Evolutionary conservation across 306 rosid species (phyloP).

Genomic region (Inga laurina): DNA sequence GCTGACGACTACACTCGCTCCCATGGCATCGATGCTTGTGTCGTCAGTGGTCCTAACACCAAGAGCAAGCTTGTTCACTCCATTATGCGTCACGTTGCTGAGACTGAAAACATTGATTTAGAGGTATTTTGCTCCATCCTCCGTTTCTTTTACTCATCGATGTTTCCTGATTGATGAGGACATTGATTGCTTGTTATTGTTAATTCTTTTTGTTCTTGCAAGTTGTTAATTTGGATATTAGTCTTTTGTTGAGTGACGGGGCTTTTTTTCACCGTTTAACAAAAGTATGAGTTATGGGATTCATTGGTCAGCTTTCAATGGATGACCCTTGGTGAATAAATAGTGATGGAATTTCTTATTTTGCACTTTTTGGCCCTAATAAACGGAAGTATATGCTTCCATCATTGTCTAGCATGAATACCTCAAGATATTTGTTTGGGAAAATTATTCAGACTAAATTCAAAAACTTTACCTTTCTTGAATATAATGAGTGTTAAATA

Average conservation of each 20-base stretch:
- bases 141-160: background rate
- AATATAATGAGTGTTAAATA: background rate
- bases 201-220: background rate
- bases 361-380: background rate
- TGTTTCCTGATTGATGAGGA: background rate
- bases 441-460: background rate
- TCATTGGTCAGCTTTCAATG: background rate
- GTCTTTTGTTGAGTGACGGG: background rate
- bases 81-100: slow-evolving; percentile 96
- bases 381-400: background rate
- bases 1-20: too few relatives aligned
- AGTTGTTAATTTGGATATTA: background rate
- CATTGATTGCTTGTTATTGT: background rate
- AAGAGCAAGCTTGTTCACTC: slow-evolving; percentile 98
- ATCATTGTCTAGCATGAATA: background rate
- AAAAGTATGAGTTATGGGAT: background rate
- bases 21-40: too few relatives aligned
- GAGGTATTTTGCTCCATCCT: slow-evolving; percentile 51
- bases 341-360: background rate
- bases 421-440: background rate
- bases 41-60: slow-evolving; percentile 32
- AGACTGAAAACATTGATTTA: slow-evolving; percentile 71
- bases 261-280: background rate
- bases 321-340: background rate
- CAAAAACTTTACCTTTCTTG: background rate